Evolutionary conservation across 2,329 filamentous ascomycete species (phyloP).

Genomic region (Alternaria sp.): DNA sequence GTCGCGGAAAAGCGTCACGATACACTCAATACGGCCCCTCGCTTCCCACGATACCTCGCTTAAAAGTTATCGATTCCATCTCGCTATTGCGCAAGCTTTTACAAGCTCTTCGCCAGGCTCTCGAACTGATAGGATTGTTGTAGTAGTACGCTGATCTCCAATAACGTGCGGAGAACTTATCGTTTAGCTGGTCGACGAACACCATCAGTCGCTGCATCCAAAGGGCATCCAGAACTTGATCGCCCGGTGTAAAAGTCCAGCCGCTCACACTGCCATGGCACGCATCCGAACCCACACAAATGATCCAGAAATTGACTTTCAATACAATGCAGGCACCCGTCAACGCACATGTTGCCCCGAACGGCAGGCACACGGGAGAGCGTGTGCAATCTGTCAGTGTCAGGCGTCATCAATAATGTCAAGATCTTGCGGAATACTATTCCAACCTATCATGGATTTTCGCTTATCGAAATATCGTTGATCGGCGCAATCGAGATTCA

Average conservation of each 20-base stretch:
- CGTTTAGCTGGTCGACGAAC: conserved; percentile 4
- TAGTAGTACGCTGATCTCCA: conserved; percentile 7
- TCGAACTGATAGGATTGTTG: conserved; percentile 1
- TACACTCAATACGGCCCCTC: not conserved
- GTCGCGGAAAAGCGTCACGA: conserved; percentile 7
- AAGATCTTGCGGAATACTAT: not conserved
- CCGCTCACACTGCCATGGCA: not conserved
- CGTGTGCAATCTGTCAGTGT: conserved; percentile 10
- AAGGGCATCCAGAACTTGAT: not conserved
- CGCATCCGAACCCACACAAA: conserved; percentile 3
- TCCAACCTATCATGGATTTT: conserved; percentile 18
- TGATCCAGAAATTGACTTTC: conserved; percentile 1
- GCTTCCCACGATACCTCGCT: not conserved
- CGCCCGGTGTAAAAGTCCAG: not conserved
- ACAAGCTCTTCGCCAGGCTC: not conserved
- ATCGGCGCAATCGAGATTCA: conserved; percentile 2
- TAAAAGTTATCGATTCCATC: not conserved
- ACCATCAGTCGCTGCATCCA: not conserved
- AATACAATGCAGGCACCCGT: conserved; percentile 18
- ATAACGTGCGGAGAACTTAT: not conserved
- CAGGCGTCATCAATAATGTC: conserved; percentile 18
- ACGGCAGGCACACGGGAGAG: conserved; percentile 3
- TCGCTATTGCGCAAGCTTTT: not conserved
- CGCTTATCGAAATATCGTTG: conserved; percentile 19
- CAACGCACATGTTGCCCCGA: conserved; percentile 2